Base-by-base conservation (phyloP, 1,139 yeast genomes). In the Candida sp. region DNA sequence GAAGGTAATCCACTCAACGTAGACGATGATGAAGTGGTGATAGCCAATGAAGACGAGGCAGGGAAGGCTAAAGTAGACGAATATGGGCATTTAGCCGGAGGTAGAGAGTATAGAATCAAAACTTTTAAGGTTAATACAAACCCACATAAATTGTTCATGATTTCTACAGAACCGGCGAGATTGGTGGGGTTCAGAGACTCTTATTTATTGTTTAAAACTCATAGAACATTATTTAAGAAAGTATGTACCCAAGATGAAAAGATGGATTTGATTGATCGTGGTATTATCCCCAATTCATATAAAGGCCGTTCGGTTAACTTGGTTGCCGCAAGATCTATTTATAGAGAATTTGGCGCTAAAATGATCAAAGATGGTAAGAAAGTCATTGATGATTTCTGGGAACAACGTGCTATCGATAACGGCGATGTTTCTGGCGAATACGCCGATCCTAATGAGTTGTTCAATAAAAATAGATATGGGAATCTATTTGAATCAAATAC, bases 131-230 rank as follows among this genome's bases (percentile, higher is more conserved):
- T 91, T 8, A 65, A 76, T 36, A 89, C 87, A 4, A 79, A 84
- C 46, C 97, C 96, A 4, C 78, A 81, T 34, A 74, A 82, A 49
- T 73, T 84, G 46, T 93, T 81, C 62, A 90, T 93, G 96, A 78
- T 93, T 39, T 87, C 97, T 2, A 91, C 98, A 0, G 98, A 91
- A 59, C 97, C 97, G 1, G 98, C 99, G 0, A 76, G 98, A 52
- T 81, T 91, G 55, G 90, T 91, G 53, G 98, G 98, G 3, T 90
- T 90, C 66, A 77, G 98, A 55, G 99, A 93, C 61, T 89, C 97
- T 1, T 91, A 93, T 57, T 73, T 90, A 45, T 73, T 93, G 49
- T 93, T 93, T 69, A 95, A 90, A 59, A 87, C 91, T 42, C 97
- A 93, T 64, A 70, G 76, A 44, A 67, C 75, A 39, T 71, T 93